Base-by-base conservation (phyloP, 164 flowering plant species). In the Piper betle region DNA sequence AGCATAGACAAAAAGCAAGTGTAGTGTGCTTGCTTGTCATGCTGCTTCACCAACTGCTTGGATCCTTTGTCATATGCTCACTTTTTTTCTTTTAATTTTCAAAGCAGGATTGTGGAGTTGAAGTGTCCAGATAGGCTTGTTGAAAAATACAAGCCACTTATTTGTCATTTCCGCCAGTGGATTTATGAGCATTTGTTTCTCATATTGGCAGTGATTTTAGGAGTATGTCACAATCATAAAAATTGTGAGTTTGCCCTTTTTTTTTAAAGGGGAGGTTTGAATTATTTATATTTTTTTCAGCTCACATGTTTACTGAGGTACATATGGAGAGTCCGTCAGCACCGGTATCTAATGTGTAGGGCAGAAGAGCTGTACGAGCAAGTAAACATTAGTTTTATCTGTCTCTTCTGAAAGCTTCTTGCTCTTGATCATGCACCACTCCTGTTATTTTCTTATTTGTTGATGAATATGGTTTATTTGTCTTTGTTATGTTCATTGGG, bases 91-190 rank as follows among this genome's bases (percentile, higher is more conserved):
- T 60, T 59, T n/a, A 53, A 60, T 46, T 38, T 38, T 59, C 11
- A 42, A 33, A 71, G 59, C 64, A 94, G 97, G 79, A 55, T 72
- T 56, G 81, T 77, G 67, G 97, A 88, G 77, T 59, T 86, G 52
- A 91, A 85, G 70, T 94, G 99, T 71, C 95, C 99, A 52, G 85
- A 88, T 41, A 58, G 67, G 65, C 73, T 85, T n/a, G 95, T 75
- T 18, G 83, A 82, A 62, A 67, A 61, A 13, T 85, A 85, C 73
- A 88, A 82, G 70, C 79, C 97, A 25, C 68, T 82, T 60, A 17
- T 69, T n/a, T 94, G 99, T 67, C 72, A 66, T 55, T 42, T 83
- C 33, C 81, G 71, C 20, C 83, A 77, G 46, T 91, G 91, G 97
- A 58, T 86, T 59, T 73, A 63, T 19, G 40, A 73, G 69, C 77